Base-by-base conservation (phyloP, 805 yeast species). In the Wickerhamiella qilinensis region DNA sequence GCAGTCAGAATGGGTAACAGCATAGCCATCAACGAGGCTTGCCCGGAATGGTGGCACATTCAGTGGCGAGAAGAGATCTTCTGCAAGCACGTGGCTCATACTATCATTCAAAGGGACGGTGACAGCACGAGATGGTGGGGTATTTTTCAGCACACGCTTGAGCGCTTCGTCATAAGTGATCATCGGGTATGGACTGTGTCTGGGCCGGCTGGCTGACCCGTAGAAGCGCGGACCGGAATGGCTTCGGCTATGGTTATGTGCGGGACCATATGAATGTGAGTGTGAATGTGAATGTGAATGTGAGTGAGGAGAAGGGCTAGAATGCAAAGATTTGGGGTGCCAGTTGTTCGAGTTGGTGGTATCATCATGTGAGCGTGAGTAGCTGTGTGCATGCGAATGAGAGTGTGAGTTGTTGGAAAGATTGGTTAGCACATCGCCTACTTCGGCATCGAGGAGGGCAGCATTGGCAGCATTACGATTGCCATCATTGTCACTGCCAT, bases 1-100 rank as follows among this genome's bases (percentile, higher is more conserved):
- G 8, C 72, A 67, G 45, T 66, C 73, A 0, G 58, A 38, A 41
- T 60, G 59, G 4, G 55, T 41, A 1, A 69, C 70, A 1, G 75
- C 75, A 44, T 70, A 70, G 0, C 76, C 76, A 46, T 70, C 76
- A 3, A 70, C 75, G 20, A 70, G 67, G 41, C 72, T 64, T 2
- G 76, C 73, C n/a, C 69, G 48, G 51, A 67, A 69, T 15, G 60
- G 56, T 0, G 75, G 75, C 11, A 68, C 69, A 38, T 59, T 53
- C 1, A 55, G 44, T 0, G 60, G 54, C 1, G 73, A 55, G 27
- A 30, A 35, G 2, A 69, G 42, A 39, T 67, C 68, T 39, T 65
- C 64, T 4, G 71, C 65, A 5, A 67, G 30, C 4, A 65, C 58
- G 35, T 54, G 53, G 2, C 72, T 71, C 1, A 57, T 47, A 2